Base-by-base conservation (phyloP, 805 yeast genomes). In the Blastobotrys muscicola region DNA sequence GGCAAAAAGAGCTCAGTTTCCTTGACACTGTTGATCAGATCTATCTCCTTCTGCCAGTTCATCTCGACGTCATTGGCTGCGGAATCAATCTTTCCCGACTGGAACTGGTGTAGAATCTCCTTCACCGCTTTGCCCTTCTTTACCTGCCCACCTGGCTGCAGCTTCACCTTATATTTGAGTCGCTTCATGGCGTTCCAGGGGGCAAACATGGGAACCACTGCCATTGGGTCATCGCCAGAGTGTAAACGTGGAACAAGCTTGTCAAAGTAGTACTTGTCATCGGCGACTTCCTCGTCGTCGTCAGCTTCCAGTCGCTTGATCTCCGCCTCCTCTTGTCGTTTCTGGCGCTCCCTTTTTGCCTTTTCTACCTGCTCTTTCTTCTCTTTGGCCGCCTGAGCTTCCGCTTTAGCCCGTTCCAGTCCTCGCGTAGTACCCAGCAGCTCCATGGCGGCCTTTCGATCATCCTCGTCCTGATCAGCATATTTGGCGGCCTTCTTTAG, bases 401-500 rank as follows among this genome's bases (percentile, higher is more conserved):
- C 62, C 34, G 62, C 58, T 35, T 61, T 55, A 39, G 66, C 65
- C 38, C 58, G 49, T 34, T 68, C 68, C 3, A 68, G 54, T 26
- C 77, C 74, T 53, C 85, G 86, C 56, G 85, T 67, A 0, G 95
- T 84, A 3, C 97, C 97, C 35, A 90, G 65, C 1, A 82, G 84
- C 46, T 82, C 78, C 83, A 90, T 78, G 50, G 94, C 72, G 45
- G 81, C 54, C 38, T 64, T 55, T 44, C 87, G 74, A 54, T 90
- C 97, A 45, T 84, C 92, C 42, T 85, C 96, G 59, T 90, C 97
- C 63, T 90, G 97, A 47, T 82, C 87, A 2, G 80, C 85, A 56
- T 90, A 90, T 57, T 89, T 90, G 47, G 75, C 71, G 34, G 81
- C 81, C 57, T 85, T 87, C 68, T 83, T 85, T 62, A 83, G 56